Conservation (phyloP, 192 early-diverging fungal genomes). For the Coemansia furcata region DNA sequence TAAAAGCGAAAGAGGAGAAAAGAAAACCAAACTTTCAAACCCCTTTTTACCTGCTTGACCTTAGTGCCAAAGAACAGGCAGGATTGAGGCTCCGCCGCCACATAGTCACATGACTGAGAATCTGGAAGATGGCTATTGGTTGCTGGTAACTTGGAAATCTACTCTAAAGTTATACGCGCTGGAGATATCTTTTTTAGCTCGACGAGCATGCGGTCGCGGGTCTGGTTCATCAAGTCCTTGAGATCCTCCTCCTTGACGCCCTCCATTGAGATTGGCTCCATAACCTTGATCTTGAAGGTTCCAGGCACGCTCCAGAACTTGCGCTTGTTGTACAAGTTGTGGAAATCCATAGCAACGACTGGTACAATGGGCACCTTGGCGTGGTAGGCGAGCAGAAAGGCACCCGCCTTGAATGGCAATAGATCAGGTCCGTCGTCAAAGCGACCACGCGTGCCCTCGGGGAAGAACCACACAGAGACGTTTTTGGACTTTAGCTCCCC, state of each 20-base stretch:
- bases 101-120: neutral
- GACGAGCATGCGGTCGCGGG: slow-evolving; percentile 47
- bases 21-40: neutral
- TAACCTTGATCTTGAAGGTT: slow-evolving; percentile 43
- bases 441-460: slow-evolving; percentile 89
- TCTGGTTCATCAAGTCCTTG: slow-evolving; percentile 36
- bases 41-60: neutral
- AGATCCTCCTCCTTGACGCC: slow-evolving; percentile 46
- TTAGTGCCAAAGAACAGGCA: neutral
- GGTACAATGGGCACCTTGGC: slow-evolving; percentile 84
- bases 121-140: slow-evolving; percentile 1
- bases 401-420: slow-evolving; percentile 94
- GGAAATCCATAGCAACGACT: slow-evolving; percentile 74
- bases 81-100: neutral
- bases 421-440: slow-evolving; percentile 59
- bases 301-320: slow-evolving; percentile 42
- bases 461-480: slow-evolving; percentile 86
- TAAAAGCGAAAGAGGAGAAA: neutral
- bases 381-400: slow-evolving; percentile 92
- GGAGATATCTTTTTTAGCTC: slow-evolving; percentile 45
- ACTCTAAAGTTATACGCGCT: slow-evolving; percentile 14
- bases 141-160: neutral
- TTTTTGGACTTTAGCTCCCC: slow-evolving; percentile 71
- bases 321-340: slow-evolving; percentile 47
- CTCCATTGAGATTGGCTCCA: slow-evolving; percentile 47